Conservation (phyloP, 176 grass and related monocot genomes). For the Triticum dicoccoides region DNA sequence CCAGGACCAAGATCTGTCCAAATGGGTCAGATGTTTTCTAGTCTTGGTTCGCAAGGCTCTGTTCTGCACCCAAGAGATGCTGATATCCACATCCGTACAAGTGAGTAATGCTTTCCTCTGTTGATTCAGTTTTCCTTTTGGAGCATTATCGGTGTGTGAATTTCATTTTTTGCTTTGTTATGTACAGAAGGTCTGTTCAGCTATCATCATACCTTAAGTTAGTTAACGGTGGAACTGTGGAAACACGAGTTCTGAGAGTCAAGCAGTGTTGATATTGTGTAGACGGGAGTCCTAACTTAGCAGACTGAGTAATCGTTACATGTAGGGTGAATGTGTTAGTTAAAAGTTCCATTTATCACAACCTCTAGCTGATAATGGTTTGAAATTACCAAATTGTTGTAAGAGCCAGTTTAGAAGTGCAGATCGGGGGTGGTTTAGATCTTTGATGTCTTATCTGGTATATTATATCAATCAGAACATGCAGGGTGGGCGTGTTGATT, state of each 20-base stretch:
- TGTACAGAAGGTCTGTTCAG: neutral
- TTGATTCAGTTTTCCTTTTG: neutral
- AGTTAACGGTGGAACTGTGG: neutral
- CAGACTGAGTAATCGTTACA: slow-evolving; percentile 2
- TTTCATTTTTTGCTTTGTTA: slow-evolving; percentile 1
- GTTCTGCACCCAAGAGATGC: slow-evolving; percentile 64
- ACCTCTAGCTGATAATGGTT: neutral
- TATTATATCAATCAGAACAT: slow-evolving; percentile 9
- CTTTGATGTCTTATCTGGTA: neutral
- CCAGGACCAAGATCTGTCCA: slow-evolving; percentile 68
- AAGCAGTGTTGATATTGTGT: slow-evolving; percentile 9
- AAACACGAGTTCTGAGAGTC: neutral
- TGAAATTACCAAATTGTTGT: slow-evolving; percentile 4
- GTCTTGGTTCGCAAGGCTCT: slow-evolving; percentile 46
- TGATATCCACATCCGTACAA: slow-evolving; percentile 65
- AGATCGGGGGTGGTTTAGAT: neutral
- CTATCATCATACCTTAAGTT: neutral
- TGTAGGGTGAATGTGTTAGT: neutral
- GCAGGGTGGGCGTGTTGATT: neutral
- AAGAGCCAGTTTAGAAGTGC: neutral
- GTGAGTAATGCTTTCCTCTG: slow-evolving; percentile 41
- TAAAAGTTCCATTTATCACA: slow-evolving; percentile 1
- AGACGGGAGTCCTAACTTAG: neutral
- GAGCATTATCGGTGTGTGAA: neutral
- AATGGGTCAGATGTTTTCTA: slow-evolving; percentile 66